Base-by-base conservation (phyloP, 2,329 filamentous ascomycete species). In the Hypoxylon sp. region DNA sequence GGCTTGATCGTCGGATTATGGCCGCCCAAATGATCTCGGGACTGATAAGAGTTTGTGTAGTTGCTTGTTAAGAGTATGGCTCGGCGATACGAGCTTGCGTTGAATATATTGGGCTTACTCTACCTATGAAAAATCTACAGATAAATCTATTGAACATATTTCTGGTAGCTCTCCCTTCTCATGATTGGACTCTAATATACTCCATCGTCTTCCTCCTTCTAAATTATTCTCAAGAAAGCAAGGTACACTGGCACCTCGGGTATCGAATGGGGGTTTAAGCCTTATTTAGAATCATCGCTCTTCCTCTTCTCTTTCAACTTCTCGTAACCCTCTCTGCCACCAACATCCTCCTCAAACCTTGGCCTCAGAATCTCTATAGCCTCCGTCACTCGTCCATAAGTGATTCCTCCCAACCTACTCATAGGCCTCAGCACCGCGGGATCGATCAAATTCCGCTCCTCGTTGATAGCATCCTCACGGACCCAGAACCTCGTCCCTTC, bases 401-500 rank as follows among this genome's bases (percentile, higher is more conserved):
- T 91, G 73, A 98, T 97, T 1, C 95, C 95, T 25, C 95, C 95
- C 23, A 98, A 75, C 38, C 95, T 87, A 70, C 88, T 89, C 14
- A 97, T 85, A 0, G 95, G 93, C 68, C 88, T 88, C 61, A 98
- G 80, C 7, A 97, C 85, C 81, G 90, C 86, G 10, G 93, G 88
- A 78, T 97, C 92, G 63, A 98, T 84, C 45, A 93, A 74, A 71
- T 89, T 93, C 75, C 84, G 86, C 7, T 93, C 90, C 76, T 92
- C 88, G 73, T 97, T 93, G 67, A 97, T 82, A 2, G 94, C 94
- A 80, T 98, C 95, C 77, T 97, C 93, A 58, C 94, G 83, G 1
- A 90, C 93, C 93, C 94, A 98, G 77, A 98, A 97, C 28, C 90
- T 85, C 34, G 92, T 90, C 0, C 93, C 95, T 81, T 98, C 93